Conservation (phyloP, 139 green algal genomes). For the Astrephomene gubernaculifera region DNA sequence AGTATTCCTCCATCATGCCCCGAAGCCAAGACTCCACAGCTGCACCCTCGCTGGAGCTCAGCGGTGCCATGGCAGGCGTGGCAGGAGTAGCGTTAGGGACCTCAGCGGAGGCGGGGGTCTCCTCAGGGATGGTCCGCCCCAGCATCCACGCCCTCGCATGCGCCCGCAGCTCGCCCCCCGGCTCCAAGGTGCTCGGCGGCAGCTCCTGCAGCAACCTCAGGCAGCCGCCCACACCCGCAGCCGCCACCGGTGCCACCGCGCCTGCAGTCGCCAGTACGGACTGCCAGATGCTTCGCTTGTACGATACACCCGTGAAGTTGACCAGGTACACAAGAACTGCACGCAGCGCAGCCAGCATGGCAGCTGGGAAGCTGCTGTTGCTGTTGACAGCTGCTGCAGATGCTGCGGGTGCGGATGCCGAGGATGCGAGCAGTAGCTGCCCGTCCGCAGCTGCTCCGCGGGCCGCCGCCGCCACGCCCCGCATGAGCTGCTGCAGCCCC, state of each 20-base stretch:
- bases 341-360: constrained; percentile 1
- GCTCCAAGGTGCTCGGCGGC: constrained; percentile 17
- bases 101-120: neutral
- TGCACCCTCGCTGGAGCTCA: neutral
- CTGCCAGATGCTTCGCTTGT: constrained; percentile 26
- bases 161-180: constrained; percentile 19
- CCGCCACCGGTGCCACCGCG: constrained; percentile 6
- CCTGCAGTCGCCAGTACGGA: constrained; percentile 3
- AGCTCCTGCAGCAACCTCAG: constrained; percentile 40
- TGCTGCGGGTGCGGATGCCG: neutral
- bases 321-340: constrained; percentile 12
- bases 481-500: constrained; percentile 41
- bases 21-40: neutral
- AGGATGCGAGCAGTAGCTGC: neutral
- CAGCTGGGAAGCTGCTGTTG: neutral
- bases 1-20: constrained; percentile 17
- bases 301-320: constrained; percentile 1
- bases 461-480: neutral
- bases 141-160: constrained; percentile 21
- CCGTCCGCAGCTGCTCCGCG: constrained; percentile 19
- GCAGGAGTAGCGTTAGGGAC: too few relatives aligned
- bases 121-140: neutral
- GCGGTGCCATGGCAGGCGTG: neutral
- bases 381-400: neutral
- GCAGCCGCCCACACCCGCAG: neutral